Conservation (phyloP, 2,329 filamentous ascomycete species). For the Setomelanomma holmii region DNA sequence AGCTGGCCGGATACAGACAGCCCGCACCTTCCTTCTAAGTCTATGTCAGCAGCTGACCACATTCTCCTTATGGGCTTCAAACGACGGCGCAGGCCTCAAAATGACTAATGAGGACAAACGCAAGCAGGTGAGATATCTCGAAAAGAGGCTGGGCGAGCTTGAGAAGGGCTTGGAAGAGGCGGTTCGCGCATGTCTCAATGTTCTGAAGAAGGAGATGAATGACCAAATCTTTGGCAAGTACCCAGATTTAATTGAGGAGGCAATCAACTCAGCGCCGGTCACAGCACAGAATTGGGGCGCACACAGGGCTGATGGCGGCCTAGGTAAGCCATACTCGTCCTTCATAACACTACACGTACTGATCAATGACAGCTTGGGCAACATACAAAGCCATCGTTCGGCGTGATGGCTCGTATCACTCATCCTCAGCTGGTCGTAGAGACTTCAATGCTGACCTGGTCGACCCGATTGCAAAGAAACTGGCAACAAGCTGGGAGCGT, state of each 20-base stretch:
- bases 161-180: slow-evolving; percentile 52
- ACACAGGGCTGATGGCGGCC: slow-evolving; percentile 53
- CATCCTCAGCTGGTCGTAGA: slow-evolving; percentile 43
- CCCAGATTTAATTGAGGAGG: slow-evolving; percentile 48
- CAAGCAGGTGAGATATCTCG: slow-evolving; percentile 50
- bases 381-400: slow-evolving; percentile 66
- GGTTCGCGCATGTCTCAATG: slow-evolving; percentile 48
- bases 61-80: slow-evolving; percentile 59
- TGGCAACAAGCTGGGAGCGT: slow-evolving; percentile 54
- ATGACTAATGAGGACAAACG: slow-evolving; percentile 51
- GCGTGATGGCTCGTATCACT: slow-evolving; percentile 57
- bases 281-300: slow-evolving; percentile 48
- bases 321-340: slow-evolving; percentile 24
- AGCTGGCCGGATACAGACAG: slow-evolving; percentile 53
- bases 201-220: slow-evolving; percentile 51
- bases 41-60: slow-evolving; percentile 61
- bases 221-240: slow-evolving; percentile 58
- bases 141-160: slow-evolving; percentile 49
- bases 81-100: slow-evolving; percentile 51
- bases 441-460: slow-evolving; percentile 53
- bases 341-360: background rate
- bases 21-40: slow-evolving; percentile 59
- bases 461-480: slow-evolving; percentile 48
- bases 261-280: slow-evolving; percentile 45
- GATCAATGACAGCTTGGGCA: slow-evolving; percentile 42